These are phyloP conservation scores for Trametes sanguinea DNA, from an alignment of 768 basidiomycete species.

Conservation along the genomic window DNA sequence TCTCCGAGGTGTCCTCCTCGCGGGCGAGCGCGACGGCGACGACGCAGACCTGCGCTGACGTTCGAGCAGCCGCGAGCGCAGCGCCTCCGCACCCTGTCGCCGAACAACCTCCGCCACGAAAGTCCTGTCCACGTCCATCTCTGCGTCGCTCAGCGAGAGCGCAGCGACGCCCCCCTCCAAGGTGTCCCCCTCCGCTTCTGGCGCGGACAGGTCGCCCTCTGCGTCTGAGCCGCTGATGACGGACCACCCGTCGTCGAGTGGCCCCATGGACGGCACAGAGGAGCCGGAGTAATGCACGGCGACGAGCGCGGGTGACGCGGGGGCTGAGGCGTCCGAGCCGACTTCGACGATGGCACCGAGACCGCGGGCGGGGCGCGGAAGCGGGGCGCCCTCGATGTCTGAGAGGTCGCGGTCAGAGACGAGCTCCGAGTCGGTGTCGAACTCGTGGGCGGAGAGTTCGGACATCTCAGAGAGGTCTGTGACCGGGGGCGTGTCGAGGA, in stretches of 20 bases:
- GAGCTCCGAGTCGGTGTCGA: conserved; percentile 44
- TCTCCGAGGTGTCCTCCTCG: conserved; percentile 36
- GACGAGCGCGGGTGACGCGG: conserved; percentile 32
- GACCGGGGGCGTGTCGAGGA: conserved; percentile 69
- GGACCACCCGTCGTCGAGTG: conserved; percentile 41
- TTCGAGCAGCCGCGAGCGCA: conserved; percentile 36
- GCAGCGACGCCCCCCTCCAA: conserved; percentile 36
- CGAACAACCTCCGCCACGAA: conserved; percentile 24
- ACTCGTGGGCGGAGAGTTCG: conserved; percentile 44
- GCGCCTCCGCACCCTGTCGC: conserved; percentile 27
- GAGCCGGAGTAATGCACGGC: conserved; percentile 18
- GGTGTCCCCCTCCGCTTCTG: conserved; percentile 22
- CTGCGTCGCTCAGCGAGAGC: conserved; percentile 37
- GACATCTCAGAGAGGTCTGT: conserved; percentile 59
- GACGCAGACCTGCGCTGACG: conserved; percentile 43
- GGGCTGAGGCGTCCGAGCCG: conserved; percentile 31
- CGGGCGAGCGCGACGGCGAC: conserved; percentile 59
- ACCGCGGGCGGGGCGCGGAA: background rate
- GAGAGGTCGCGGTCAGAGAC: conserved; percentile 31
- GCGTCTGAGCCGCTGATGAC: conserved; percentile 34
- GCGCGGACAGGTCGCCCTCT: conserved; percentile 24
- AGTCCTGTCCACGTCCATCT: conserved; percentile 31
- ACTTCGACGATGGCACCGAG: conserved; percentile 29
- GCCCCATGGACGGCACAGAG: conserved; percentile 20
- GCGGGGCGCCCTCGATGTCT: conserved; percentile 23